Base-by-base conservation (phyloP, 441 rosid genomes). In the Corymbia calophylla region DNA sequence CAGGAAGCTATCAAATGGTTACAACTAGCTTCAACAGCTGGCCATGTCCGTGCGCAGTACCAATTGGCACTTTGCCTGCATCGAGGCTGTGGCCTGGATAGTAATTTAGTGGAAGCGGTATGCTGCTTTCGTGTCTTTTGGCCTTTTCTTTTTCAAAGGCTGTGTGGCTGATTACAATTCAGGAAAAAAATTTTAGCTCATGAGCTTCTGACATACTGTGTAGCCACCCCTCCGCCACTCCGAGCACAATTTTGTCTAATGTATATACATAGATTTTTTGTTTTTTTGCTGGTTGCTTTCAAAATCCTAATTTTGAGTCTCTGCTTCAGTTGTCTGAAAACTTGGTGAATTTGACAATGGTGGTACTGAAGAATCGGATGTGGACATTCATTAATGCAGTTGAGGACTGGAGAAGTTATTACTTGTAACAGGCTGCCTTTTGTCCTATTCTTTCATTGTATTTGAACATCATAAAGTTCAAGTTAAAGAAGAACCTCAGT, bases 41-140 rank as follows among this genome's bases (percentile, higher is more conserved):
- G 97, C 29, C 95, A 97, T 87, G 90, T 93, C 87, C 95, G 98
- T 47, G 98, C 99, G 53, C 98, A 96, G 89, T 98, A 95, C 94
- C 99, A 98, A 90, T 91, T 98, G n/a, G 99, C 97, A 9, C 98
- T 97, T 89, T 97, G 97, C 93, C 90, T 96, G 48, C 98, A 97
- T 82, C 96, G 93, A 89, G 98, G 97, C 77, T 90, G 94, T 32
- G 96, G 95, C 47, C 93, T 93, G 89, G 93, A 92, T 85, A 68
- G 88, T 86, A 94, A 93, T 95, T 88, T 94, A 53, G 91, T 89
- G 25, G 95, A 95, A 91, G 98, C 99, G 54, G 99, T 97, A 93
- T 87, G 97, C 54, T 64, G 14, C 84, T 53, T 90, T 51, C 53
- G 80, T 86, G 66, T 55, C 88, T 35, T 86, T 86, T 86, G 29